Evolutionary conservation across 306 rosid genomes (phyloP), one percentile per base, ranked within the genome.

Genomic region (Acacia melanoxylon): DNA sequence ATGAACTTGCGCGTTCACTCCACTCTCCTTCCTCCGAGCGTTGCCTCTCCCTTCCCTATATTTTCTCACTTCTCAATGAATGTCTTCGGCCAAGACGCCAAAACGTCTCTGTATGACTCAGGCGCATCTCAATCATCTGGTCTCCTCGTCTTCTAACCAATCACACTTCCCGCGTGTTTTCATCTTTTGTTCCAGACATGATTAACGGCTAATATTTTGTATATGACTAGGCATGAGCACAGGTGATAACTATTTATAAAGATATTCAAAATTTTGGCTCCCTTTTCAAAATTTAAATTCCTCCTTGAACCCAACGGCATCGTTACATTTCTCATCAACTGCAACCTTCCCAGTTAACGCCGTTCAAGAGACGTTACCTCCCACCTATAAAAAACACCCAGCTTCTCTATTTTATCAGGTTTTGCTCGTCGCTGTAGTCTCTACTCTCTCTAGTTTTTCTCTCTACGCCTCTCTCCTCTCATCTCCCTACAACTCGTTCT

Each of bases 251-350:
- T 58, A 10, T 79, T 66, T 41, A 10, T 4, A 19, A 9, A 35
- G 41, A 9, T 33, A 31, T 76, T 70, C 68, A 68, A 88, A 79
- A 20, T 19, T 65, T 11, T 19, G 27, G 54, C 56, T 65, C 62
- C 65, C 67, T 83, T 78, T 83, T 83, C 76, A 81, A 88, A 83
- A 62, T 87, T 85, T 70, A 81, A 85, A 85, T 73, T 75, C 88
- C 87, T 85, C 65, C 86, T 46, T 20, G 68, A 80, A 70, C 9
- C 69, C 27, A 85, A 85, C 90, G 85, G 56, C 83, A 40, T 69
- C 70, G 82, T 82, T 44, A 48, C n/a, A 3, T 4, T 49, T 8
- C 41, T 1, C 83, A n/a, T 66, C 61, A 82, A 48, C 22, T 10
- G 2, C 0, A 14, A 8, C 1, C 9, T 3, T 11, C n/a, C n/a